Conservation (phyloP, 345 rosid genomes). For the Euphorbia tirucalli region DNA sequence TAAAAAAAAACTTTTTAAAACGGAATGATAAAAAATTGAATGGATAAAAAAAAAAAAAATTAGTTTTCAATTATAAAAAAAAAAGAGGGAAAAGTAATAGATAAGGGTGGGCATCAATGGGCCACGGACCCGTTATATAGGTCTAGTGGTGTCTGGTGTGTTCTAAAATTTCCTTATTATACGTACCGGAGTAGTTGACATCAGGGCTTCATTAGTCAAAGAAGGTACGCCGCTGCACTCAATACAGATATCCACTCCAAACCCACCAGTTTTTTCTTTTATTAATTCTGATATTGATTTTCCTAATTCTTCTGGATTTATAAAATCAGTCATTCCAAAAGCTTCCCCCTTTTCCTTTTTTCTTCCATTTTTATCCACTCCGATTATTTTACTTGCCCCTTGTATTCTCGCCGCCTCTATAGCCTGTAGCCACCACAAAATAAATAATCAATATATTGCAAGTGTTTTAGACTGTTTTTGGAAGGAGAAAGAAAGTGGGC, state of each 20-base stretch:
- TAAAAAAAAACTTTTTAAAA: too few species aligned
- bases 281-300: slow-evolving; percentile 36
- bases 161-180: too few species aligned
- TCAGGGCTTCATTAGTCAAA: slow-evolving; percentile 42
- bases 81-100: too few species aligned
- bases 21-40: too few species aligned
- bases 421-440: slow-evolving; percentile 28
- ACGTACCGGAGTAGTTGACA: slow-evolving; percentile 43
- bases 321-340: slow-evolving; percentile 56
- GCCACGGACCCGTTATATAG: too few species aligned
- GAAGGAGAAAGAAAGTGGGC: too few species aligned
- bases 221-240: slow-evolving; percentile 49
- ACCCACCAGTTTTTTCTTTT: slow-evolving; percentile 38
- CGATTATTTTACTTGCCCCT: slow-evolving; percentile 55
- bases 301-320: slow-evolving; percentile 42
- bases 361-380: slow-evolving; percentile 46
- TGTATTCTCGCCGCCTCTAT: slow-evolving; percentile 47
- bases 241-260: slow-evolving; percentile 55
- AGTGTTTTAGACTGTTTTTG: too few species aligned
- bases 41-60: too few species aligned
- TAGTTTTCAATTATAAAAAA: too few species aligned
- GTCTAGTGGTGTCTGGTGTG: too few species aligned
- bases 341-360: slow-evolving; percentile 34
- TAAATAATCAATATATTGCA: too few species aligned
- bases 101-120: too few species aligned